A percentile compares a stretch with the other conserved stretches of the same genome.
Evolutionary conservation across 106 monocot genomes (phyloP).

Genomic region (Triglochin maritima): DNA sequence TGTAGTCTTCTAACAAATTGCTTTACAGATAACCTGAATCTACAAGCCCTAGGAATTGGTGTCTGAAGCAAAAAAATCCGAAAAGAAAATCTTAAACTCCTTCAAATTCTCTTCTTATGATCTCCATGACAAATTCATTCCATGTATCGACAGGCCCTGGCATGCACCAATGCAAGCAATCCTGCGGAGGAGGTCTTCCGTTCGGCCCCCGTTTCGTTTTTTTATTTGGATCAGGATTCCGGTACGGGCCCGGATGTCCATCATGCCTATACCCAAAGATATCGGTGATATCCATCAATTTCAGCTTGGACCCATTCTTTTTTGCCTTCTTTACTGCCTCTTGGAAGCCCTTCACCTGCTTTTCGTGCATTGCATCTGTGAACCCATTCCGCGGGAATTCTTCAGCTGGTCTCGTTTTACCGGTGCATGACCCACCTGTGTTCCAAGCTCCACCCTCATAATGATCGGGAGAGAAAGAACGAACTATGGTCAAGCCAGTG

Average conservation of each 20-base stretch:
- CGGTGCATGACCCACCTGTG: conserved; percentile 73
- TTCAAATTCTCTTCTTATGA: conserved; percentile 52
- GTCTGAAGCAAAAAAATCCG: no score
- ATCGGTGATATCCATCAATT: conserved; percentile 63
- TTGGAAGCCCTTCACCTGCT: conserved; percentile 38
- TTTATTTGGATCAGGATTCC: conserved; percentile 54
- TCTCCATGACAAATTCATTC: conserved; percentile 84
- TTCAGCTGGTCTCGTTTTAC: conserved; percentile 33
- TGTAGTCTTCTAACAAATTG: no score
- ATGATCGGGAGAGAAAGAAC: conserved; percentile 61
- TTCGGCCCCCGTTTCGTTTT: conserved; percentile 43
- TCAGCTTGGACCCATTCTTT: conserved; percentile 19
- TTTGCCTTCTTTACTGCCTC: conserved; percentile 21
- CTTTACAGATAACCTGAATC: no score
- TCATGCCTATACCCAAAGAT: conserved; percentile 48
- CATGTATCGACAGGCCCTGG: conserved; percentile 87
- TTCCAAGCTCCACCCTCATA: conserved; percentile 76
- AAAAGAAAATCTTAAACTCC: no score
- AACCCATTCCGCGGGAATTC: conserved; percentile 34
- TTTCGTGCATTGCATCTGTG: conserved; percentile 55
- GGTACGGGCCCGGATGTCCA: conserved; percentile 68
- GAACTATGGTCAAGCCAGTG: conserved; percentile 47
- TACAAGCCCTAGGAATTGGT: no score
- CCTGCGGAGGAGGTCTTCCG: conserved; percentile 69
- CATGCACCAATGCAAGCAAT: conserved; percentile 98